phyloP scores from a whole-genome alignment of 495 filamentous ascomycete genomes.

The Penicillium nucicola region DNA sequence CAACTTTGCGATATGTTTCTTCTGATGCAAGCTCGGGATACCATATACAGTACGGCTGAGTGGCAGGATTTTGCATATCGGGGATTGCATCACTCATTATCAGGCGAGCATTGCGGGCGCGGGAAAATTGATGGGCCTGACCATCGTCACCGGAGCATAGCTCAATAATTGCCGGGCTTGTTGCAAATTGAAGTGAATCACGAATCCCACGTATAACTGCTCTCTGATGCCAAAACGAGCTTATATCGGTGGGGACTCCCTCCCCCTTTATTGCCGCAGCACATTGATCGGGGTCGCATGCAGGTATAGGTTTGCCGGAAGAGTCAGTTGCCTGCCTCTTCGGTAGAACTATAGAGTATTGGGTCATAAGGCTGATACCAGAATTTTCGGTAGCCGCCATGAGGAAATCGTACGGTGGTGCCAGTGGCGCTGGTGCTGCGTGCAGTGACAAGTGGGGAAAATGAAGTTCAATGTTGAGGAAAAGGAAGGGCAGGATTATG shows the following conservation, averaged over 20 bases:
- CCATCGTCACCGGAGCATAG: conserved; percentile 10
- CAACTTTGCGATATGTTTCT: conserved; percentile 28
- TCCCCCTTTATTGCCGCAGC: conserved; percentile 12
- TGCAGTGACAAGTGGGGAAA: conserved; percentile 8
- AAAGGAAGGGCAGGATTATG: conserved; percentile 6
- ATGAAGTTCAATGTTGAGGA: conserved; percentile 14
- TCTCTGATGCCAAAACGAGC: conserved; percentile 10
- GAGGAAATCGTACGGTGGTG: conserved; percentile 7
- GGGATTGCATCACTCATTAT: conserved; percentile 40
- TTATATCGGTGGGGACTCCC: conserved; percentile 9
- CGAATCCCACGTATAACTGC: conserved; percentile 13
- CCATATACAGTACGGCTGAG: conserved; percentile 44
- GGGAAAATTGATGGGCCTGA: conserved; percentile 11
- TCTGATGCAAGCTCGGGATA: conserved; percentile 33
- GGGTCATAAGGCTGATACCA: conserved; percentile 13
- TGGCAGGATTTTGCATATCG: conserved; percentile 22
- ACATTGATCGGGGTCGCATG: conserved; percentile 4
- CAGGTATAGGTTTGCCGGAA: conserved; percentile 13
- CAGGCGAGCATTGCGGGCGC: conserved; percentile 27
- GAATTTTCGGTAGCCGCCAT: conserved; percentile 10
- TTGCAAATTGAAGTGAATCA: conserved; percentile 13
- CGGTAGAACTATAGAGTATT: conserved; percentile 17
- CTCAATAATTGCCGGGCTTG: conserved; percentile 12
- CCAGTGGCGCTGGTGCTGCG: conserved; percentile 13
- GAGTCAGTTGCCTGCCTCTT: conserved; percentile 12